Conservation (phyloP, 306 rosid species). For the Glycine tomentella region DNA sequence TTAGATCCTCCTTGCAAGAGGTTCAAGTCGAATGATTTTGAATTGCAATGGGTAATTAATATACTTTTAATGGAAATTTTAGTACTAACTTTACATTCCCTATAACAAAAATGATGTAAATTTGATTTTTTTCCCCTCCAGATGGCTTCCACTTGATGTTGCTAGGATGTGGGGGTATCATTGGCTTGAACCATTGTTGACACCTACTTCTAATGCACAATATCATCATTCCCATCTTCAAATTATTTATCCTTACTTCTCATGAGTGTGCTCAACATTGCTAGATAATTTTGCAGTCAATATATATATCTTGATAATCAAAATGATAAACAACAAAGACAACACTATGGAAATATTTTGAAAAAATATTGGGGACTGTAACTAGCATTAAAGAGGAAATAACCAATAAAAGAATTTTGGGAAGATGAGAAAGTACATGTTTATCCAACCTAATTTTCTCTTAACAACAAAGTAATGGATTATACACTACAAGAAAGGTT, state of each 20-base stretch:
- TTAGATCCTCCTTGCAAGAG: too few relatives aligned
- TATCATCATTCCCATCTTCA: conserved; percentile 66
- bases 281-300: conserved; percentile 66
- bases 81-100: conserved; percentile 9
- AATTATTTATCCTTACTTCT: conserved; percentile 84
- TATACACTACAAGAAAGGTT: neutral
- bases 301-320: conserved; percentile 27
- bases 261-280: conserved; percentile 84
- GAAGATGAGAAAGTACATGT: conserved; percentile 13
- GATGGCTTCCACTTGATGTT: conserved; percentile 97
- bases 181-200: conserved; percentile 86
- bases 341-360: neutral
- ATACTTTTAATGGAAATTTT: conserved; percentile 29
- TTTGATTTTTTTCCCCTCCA: conserved; percentile 47
- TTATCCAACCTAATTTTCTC: neutral
- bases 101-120: conserved; percentile 30
- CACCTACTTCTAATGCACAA: conserved; percentile 71
- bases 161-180: conserved; percentile 98
- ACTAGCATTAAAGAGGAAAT: conserved; percentile 3
- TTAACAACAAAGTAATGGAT: neutral
- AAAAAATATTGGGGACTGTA: neutral
- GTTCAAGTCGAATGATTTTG: too few relatives aligned
- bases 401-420: conserved; percentile 9
- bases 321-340: neutral
- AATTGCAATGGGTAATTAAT: conserved; percentile 89